These are phyloP conservation scores for Tephrocybe sp. DNA, from an alignment of 768 basidiomycete species.

Conservation along the genomic window DNA sequence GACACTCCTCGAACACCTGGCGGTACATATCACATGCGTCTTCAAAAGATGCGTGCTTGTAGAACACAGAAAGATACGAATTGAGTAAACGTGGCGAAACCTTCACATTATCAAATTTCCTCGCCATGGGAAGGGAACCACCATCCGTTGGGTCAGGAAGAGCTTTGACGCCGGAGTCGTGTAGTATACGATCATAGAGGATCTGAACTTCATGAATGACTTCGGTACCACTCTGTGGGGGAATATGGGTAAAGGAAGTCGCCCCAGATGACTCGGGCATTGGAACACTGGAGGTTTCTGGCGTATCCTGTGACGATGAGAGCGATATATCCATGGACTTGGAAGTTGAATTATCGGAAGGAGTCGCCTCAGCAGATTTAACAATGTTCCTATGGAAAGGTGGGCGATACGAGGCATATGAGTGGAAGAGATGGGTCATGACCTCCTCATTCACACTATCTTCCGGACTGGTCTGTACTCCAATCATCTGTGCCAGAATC, in stretches of 20 bases:
- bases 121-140: conserved; percentile 14
- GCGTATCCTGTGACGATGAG: conserved; percentile 2
- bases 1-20: conserved; percentile 41
- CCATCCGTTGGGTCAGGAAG: conserved; percentile 2
- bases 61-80: conserved; percentile 79
- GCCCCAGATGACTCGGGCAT: neutral
- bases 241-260: conserved; percentile 50
- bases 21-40: conserved; percentile 47
- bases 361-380: conserved; percentile 30
- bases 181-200: conserved; percentile 62
- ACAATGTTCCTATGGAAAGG: conserved; percentile 59
- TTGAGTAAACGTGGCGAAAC: conserved; percentile 67
- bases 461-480: conserved; percentile 23
- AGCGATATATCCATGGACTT: neutral
- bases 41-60: conserved; percentile 49
- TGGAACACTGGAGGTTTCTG: conserved; percentile 3
- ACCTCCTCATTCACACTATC: conserved; percentile 58
- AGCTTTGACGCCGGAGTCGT: conserved; percentile 29
- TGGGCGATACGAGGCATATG: conserved; percentile 79
- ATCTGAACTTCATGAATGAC: conserved; percentile 64
- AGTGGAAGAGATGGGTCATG: conserved; percentile 83
- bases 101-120: conserved; percentile 55
- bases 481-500: conserved; percentile 86
- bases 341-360: neutral
- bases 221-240: conserved; percentile 72